These are phyloP conservation scores for Colletotrichum horii DNA, from an alignment of 2,329 filamentous ascomycete genomes.

Conservation along the genomic window DNA sequence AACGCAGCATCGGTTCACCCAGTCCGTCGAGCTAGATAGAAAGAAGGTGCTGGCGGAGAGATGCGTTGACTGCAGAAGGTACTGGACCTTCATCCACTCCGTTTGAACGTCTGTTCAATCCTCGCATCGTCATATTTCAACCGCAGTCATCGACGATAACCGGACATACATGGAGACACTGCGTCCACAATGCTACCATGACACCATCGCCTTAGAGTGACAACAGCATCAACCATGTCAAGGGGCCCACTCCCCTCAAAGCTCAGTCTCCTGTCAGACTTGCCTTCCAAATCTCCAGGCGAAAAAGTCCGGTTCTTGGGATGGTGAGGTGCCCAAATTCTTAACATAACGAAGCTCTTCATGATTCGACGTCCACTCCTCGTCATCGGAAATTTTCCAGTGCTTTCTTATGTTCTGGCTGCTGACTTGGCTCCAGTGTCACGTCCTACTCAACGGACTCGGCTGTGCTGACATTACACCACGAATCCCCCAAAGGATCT, in stretches of 20 bases:
- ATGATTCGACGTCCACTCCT: neutral
- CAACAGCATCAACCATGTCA: slow-evolving; percentile 46
- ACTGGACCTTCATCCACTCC: no score
- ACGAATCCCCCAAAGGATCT: slow-evolving; percentile 61
- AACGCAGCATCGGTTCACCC: neutral
- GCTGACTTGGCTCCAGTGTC: slow-evolving; percentile 47
- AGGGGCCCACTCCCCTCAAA: slow-evolving; percentile 67
- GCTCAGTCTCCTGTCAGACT: slow-evolving; percentile 68
- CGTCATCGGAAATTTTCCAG: neutral
- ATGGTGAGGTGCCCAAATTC: slow-evolving; percentile 63
- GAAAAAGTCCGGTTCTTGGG: slow-evolving; percentile 92
- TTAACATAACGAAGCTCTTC: neutral
- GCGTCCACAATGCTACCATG: neutral
- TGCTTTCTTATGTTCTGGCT: neutral
- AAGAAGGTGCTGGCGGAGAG: neutral
- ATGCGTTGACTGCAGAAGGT: neutral
- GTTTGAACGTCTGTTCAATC: neutral
- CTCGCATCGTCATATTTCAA: neutral
- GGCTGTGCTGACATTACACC: slow-evolving; percentile 71
- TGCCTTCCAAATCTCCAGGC: slow-evolving; percentile 56
- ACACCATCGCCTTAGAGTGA: neutral
- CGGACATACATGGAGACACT: neutral
- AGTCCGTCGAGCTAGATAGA: neutral
- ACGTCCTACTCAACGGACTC: slow-evolving; percentile 54
- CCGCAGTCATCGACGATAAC: neutral